A percentile compares a stretch with the other conserved stretches of the same genome.
phyloP scores from a whole-genome alignment of 345 rosid genomes.

The Rhizophora apiculata region DNA sequence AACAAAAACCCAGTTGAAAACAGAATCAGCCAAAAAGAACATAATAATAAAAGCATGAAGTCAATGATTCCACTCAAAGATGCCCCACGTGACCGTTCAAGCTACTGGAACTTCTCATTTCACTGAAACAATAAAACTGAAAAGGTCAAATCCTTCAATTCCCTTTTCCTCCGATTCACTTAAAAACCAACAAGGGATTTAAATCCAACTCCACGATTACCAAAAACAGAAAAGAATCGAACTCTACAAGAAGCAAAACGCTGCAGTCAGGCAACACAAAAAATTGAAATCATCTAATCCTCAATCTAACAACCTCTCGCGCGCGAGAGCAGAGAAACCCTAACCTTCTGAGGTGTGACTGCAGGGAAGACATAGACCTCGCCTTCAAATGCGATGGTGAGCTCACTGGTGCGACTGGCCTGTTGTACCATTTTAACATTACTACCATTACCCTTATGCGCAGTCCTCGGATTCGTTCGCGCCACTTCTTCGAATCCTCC shows the following conservation, averaged over 20 bases:
- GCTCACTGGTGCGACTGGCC: slow-evolving; percentile 39
- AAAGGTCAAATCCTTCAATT: not conserved
- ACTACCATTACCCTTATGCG: not conserved
- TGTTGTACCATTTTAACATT: not conserved
- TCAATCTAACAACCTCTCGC: not conserved
- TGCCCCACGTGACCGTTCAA: too few species aligned
- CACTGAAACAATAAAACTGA: not conserved
- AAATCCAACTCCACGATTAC: not conserved
- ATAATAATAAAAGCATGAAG: too few species aligned
- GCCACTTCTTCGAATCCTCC: slow-evolving; percentile 18
- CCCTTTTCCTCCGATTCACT: too few species aligned
- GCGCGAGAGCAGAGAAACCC: not conserved
- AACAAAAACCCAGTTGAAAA: too few species aligned
- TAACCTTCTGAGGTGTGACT: slow-evolving; percentile 39
- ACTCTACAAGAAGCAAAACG: not conserved
- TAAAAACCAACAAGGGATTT: too few species aligned
- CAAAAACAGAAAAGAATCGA: not conserved
- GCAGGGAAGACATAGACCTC: slow-evolving; percentile 49
- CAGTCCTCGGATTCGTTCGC: slow-evolving; percentile 9
- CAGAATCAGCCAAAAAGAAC: too few species aligned
- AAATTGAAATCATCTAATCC: too few species aligned
- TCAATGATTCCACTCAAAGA: too few species aligned
- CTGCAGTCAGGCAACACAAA: too few species aligned
- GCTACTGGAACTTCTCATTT: too few species aligned
- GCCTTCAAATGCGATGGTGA: slow-evolving; percentile 45